A percentile compares a stretch with the other conserved stretches of the same genome.
Evolutionary conservation across 768 basidiomycete genomes (phyloP).

Genomic region (Phaeotremella skinneri): DNA sequence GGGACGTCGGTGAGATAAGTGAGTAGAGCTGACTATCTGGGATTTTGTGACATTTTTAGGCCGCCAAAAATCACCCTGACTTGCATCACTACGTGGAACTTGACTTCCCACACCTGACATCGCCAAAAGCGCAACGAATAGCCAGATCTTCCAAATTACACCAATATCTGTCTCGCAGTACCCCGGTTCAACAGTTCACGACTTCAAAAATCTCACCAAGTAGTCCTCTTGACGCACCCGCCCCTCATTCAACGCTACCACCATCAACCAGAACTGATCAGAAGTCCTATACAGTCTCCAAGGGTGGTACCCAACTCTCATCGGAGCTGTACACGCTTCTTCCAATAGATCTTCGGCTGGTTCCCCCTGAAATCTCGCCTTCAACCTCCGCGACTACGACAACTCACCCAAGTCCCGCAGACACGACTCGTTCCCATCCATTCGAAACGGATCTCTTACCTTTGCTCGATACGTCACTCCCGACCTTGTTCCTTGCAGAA

Average conservation of each 20-base stretch:
- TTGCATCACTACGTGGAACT: constrained; percentile 74
- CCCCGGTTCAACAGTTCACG: background rate
- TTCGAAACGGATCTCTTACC: constrained; percentile 20
- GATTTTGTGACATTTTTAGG: constrained; percentile 53
- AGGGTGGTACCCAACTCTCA: constrained; percentile 55
- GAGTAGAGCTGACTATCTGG: background rate
- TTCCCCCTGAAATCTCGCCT: constrained; percentile 58
- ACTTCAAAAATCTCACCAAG: background rate
- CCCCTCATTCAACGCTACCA: background rate
- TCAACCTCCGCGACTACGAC: constrained; percentile 56
- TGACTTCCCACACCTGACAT: constrained; percentile 83
- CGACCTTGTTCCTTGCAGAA: constrained; percentile 86
- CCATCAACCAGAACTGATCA: background rate
- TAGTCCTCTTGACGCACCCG: too few relatives aligned
- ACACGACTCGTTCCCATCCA: background rate
- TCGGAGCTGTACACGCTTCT: constrained; percentile 64
- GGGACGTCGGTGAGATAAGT: background rate
- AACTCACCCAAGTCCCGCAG: background rate
- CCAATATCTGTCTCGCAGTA: constrained; percentile 13
- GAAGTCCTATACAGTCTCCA: constrained; percentile 29
- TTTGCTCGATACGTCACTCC: constrained; percentile 61
- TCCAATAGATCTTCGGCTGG: constrained; percentile 68
- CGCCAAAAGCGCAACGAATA: constrained; percentile 60
- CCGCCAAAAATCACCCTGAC: constrained; percentile 57
- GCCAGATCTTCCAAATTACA: constrained; percentile 31